Evolutionary conservation across 345 rosid species (phyloP).

Genomic region (Hibiscus syriacus): DNA sequence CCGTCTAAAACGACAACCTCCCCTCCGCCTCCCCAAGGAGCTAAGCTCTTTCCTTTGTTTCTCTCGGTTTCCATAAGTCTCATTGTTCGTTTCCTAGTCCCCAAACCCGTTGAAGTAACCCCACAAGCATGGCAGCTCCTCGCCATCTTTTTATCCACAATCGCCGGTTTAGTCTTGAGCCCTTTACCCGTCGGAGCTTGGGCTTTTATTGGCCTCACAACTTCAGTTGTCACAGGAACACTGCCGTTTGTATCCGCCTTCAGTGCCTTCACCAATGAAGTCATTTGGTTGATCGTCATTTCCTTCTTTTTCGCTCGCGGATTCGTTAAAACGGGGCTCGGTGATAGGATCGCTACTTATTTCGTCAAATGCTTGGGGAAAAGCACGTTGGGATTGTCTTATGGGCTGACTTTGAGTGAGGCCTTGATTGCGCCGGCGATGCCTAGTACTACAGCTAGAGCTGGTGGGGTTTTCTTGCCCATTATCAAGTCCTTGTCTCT

Average conservation of each 20-base stretch:
- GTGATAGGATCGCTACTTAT: conserved; percentile 89
- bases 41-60: conserved; percentile 52
- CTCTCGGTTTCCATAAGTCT: conserved; percentile 68
- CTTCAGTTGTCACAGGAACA: conserved; percentile 67
- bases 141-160: conserved; percentile 77
- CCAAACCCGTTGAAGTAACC: conserved; percentile 56
- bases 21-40: conserved; percentile 45
- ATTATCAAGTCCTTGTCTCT: conserved; percentile 75
- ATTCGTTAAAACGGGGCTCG: conserved; percentile 85
- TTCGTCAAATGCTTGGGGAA: conserved; percentile 90
- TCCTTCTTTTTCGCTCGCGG: conserved; percentile 99
- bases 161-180: conserved; percentile 78
- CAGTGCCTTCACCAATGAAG: conserved; percentile 81
- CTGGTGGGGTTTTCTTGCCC: conserved; percentile 92
- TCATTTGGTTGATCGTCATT: conserved; percentile 90
- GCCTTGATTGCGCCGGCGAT: conserved; percentile 92
- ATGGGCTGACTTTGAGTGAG: conserved; percentile 81
- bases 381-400: conserved; percentile 83
- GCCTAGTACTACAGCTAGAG: conserved; percentile 97
- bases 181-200: conserved; percentile 97
- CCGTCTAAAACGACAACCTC: not conserved
- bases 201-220: conserved; percentile 84
- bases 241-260: conserved; percentile 73
- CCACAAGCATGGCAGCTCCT: conserved; percentile 88
- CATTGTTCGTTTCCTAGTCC: conserved; percentile 48